These are phyloP conservation scores for Lathyrus sativus DNA, from an alignment of 306 rosid genomes.

Conservation along the genomic window DNA sequence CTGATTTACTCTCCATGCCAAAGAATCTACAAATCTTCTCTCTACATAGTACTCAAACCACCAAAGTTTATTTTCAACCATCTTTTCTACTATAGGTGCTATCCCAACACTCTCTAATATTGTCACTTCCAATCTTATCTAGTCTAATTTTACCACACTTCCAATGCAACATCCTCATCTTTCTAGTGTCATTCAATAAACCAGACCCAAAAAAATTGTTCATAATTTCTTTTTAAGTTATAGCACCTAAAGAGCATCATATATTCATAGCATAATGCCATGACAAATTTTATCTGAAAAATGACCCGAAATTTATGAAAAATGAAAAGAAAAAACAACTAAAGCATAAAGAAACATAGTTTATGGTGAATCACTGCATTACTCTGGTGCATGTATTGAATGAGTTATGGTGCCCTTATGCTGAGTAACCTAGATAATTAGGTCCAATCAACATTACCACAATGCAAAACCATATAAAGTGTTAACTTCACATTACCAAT, in stretches of 20 bases:
- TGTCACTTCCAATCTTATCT: too few relatives aligned
- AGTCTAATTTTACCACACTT: too few relatives aligned
- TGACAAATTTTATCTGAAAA: not conserved
- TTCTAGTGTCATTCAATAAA: too few relatives aligned
- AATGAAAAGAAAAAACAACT: not conserved
- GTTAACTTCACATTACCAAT: not conserved
- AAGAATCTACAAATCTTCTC: too few relatives aligned
- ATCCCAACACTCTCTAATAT: too few relatives aligned
- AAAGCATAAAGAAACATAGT: not conserved
- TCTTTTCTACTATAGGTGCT: too few relatives aligned
- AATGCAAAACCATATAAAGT: not conserved
- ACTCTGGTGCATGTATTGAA: not conserved
- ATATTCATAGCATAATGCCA: not conserved
- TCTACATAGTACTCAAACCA: too few relatives aligned
- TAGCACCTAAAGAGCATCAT: conserved; percentile 3
- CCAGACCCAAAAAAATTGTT: not conserved
- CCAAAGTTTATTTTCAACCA: too few relatives aligned
- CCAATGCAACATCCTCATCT: too few relatives aligned
- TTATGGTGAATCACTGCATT: conserved; percentile 14
- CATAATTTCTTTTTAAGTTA: conserved; percentile 4
- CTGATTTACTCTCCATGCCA: too few relatives aligned
- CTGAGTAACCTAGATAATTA: not conserved
- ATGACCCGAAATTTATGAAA: not conserved
- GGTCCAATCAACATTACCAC: conserved; percentile 12
- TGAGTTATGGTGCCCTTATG: not conserved